phyloP scores from a whole-genome alignment of 768 basidiomycete species.

The Russula olivacea region DNA sequence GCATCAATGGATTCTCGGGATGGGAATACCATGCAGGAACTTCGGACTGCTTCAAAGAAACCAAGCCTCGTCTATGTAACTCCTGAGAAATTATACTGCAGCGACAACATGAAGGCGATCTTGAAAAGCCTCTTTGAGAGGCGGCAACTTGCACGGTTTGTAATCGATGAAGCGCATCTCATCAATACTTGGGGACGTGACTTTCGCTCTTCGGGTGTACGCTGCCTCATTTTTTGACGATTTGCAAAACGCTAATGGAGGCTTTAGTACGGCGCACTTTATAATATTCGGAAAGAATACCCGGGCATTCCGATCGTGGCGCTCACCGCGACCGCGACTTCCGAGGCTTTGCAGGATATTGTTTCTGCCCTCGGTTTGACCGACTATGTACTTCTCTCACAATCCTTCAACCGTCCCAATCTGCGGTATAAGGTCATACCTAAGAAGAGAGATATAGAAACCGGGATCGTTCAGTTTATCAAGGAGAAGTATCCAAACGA shows the following conservation, averaged over 20 bases:
- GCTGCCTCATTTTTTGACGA: background rate
- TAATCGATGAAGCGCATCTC: constrained; percentile 95
- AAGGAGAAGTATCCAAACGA: constrained; percentile 46
- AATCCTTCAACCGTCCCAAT: constrained; percentile 94
- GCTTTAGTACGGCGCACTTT: constrained; percentile 31
- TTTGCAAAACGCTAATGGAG: background rate
- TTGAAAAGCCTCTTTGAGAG: constrained; percentile 52
- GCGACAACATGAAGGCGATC: constrained; percentile 46
- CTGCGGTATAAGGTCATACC: constrained; percentile 63
- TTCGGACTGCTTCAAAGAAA: constrained; percentile 42
- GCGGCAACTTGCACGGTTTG: constrained; percentile 74
- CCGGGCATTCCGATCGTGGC: constrained; percentile 90
- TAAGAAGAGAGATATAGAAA: constrained; percentile 42
- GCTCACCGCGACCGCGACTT: constrained; percentile 90
- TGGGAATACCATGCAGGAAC: constrained; percentile 33
- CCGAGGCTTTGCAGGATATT: constrained; percentile 73
- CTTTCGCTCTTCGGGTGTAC: constrained; percentile 52
- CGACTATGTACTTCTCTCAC: constrained; percentile 53
- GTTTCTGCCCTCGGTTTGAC: constrained; percentile 58
- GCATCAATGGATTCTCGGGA: constrained; percentile 34
- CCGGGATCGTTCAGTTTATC: constrained; percentile 69
- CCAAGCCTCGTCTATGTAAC: constrained; percentile 82
- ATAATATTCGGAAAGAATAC: constrained; percentile 63
- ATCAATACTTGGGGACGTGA: constrained; percentile 93
- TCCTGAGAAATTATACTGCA: constrained; percentile 79